These are phyloP conservation scores for Plantago elongata DNA, from an alignment of 257 asterid species.

Conservation along the genomic window DNA sequence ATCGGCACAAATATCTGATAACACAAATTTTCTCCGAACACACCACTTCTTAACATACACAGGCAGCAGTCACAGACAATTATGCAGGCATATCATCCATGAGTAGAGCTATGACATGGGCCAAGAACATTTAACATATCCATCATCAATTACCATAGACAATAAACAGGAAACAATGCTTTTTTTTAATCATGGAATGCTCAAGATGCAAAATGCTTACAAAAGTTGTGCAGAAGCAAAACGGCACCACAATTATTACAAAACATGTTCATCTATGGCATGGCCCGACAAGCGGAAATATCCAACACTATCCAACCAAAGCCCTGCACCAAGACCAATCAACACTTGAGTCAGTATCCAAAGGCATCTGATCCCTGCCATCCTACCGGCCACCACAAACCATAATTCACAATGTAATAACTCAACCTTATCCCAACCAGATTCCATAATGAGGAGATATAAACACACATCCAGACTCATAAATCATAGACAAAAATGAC, in stretches of 20 bases:
- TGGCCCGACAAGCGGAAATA: conserved; percentile 17
- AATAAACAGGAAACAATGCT: conserved; percentile 9
- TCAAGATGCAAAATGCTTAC: conserved; percentile 18
- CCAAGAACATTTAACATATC: conserved; percentile 10
- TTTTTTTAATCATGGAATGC: conserved; percentile 7
- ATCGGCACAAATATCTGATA: too few species aligned
- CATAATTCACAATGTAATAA: too few species aligned
- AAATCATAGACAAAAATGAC: not conserved
- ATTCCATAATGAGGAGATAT: not conserved
- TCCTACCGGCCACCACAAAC: not conserved
- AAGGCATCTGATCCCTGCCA: conserved; percentile 2
- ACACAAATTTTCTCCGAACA: too few species aligned
- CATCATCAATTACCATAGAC: not conserved
- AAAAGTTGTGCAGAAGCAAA: conserved; percentile 23
- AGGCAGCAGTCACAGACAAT: too few species aligned
- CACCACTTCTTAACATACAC: too few species aligned
- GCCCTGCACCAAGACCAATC: conserved; percentile 28
- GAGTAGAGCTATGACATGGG: too few species aligned
- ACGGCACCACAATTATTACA: conserved; percentile 30
- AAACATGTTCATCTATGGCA: conserved; percentile 22
- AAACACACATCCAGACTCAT: not conserved
- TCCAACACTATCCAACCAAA: conserved; percentile 16
- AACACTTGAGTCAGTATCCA: conserved; percentile 12
- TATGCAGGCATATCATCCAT: too few species aligned
- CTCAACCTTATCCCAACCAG: too few species aligned